Evolutionary conservation across 1,284 basidiomycete genomes (phyloP).

Genomic region (Papiliotrema nemorosa): DNA sequence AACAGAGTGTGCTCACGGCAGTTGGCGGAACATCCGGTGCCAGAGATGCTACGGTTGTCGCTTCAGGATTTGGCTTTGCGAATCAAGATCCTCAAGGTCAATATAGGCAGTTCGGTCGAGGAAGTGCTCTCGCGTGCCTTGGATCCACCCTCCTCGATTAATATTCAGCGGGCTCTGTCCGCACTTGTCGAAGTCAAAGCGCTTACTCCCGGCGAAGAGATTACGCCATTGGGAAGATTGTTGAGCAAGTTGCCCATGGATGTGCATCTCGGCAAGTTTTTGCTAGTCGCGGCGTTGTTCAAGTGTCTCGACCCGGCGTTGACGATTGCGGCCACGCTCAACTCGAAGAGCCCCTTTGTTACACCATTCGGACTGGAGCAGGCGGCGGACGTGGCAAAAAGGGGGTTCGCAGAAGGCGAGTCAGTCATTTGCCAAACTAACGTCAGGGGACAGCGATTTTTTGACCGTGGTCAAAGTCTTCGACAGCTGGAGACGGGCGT

Average conservation of each 20-base stretch:
- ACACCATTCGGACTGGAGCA: slow-evolving; percentile 83
- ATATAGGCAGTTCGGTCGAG: slow-evolving; percentile 81
- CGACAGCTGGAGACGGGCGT: slow-evolving; percentile 79
- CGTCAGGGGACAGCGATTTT: slow-evolving; percentile 94
- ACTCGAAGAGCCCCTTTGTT: slow-evolving; percentile 89
- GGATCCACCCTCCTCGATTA: slow-evolving; percentile 82
- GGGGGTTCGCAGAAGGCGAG: slow-evolving; percentile 71
- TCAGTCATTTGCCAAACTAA: slow-evolving; percentile 8
- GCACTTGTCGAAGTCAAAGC: slow-evolving; percentile 83
- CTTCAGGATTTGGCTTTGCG: slow-evolving; percentile 90
- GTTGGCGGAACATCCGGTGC: slow-evolving; percentile 88
- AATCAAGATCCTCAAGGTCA: slow-evolving; percentile 95
- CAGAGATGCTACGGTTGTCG: slow-evolving; percentile 93
- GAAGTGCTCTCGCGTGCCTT: slow-evolving; percentile 83
- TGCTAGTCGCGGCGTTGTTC: slow-evolving; percentile 81
- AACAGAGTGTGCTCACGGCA: slow-evolving; percentile 38
- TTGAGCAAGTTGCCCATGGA: slow-evolving; percentile 90
- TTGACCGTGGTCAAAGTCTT: slow-evolving; percentile 90
- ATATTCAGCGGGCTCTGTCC: slow-evolving; percentile 87
- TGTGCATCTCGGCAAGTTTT: slow-evolving; percentile 90
- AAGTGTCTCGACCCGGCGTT: slow-evolving; percentile 91
- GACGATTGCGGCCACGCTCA: slow-evolving; percentile 89
- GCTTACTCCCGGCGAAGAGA: slow-evolving; percentile 79
- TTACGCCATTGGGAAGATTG: slow-evolving; percentile 89
- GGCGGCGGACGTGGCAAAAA: slow-evolving; percentile 82